Evolutionary conservation across 139 green algal species (phyloP), one percentile per base, ranked within the genome.

Genomic region (Eudorina sp.): DNA sequence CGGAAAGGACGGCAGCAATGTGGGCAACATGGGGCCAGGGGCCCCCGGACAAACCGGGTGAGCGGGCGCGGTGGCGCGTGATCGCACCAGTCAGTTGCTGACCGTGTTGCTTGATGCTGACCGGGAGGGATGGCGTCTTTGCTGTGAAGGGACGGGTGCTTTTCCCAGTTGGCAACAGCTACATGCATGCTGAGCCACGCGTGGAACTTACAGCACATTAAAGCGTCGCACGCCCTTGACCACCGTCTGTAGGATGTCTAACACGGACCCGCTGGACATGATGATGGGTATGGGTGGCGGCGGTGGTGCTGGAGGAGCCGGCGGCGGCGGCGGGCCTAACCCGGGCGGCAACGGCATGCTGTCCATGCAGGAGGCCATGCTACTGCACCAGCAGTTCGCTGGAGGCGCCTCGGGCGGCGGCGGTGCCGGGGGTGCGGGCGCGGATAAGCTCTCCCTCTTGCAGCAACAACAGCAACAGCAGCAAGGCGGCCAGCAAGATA

Each of bases 391-490:
- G 80, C 80, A 86, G 11, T 86, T 86, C 16, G 80, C 60, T 0
- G 31, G 31, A 38, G 78, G 78, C 29, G 7, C 41, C 4, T 76
- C 60, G 3, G 60, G 43, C n/a, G 64, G 82, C 46, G 60, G 72
- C 4, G 72, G 27, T 13, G 18, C 69, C 38, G 48, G 68, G 3
- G 68, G 36, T 41, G 16, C 70, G 34, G 46, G 36, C 70, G 16
- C 70, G 34, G 46, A 80, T 46, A 79, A 88, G 64, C 36, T 79
- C 4, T 40, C 34, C 6, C 66, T 88, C 2, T 23, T 88, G 66
- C 82, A 88, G 64, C 66, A 80, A 73, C n/a, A n/a, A n/a, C n/a
- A n/a, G 66, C 82, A 88, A 45, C 66, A 80, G 60, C 62, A 78
- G 14, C 64, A 80, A 66, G 5, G 36, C 6, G 21, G 66, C 3